Evolutionary conservation across 768 basidiomycete genomes (phyloP).

Genomic region (Serpula lacrymans): DNA sequence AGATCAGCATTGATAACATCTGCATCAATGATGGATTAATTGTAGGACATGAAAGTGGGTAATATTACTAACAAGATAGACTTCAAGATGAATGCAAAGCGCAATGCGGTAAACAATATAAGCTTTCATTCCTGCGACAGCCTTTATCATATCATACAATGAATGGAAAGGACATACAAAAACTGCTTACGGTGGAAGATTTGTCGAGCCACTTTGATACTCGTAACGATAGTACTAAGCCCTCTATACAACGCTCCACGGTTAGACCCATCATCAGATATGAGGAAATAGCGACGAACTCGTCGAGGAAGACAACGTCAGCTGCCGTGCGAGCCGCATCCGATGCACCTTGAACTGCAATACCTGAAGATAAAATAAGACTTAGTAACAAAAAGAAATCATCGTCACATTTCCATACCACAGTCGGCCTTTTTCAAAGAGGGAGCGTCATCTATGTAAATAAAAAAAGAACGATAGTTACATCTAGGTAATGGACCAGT

Average conservation of each 20-base stretch:
- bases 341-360: slow-evolving; percentile 41
- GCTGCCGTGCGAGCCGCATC: slow-evolving; percentile 39
- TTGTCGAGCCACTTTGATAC: slow-evolving; percentile 46
- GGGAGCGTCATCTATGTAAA: slow-evolving; percentile 28
- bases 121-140: slow-evolving; percentile 28
- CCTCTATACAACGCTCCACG: slow-evolving; percentile 25
- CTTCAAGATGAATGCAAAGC: slow-evolving; percentile 45
- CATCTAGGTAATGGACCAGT: not conserved
- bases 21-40: not conserved
- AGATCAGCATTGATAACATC: slow-evolving; percentile 41
- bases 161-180: slow-evolving; percentile 26
- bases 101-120: slow-evolving; percentile 50
- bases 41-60: not conserved
- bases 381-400: not conserved
- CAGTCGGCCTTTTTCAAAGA: slow-evolving; percentile 27
- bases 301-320: slow-evolving; percentile 48
- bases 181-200: slow-evolving; percentile 50
- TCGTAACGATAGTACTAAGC: slow-evolving; percentile 37
- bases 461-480: not conserved
- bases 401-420: slow-evolving; percentile 7
- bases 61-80: slow-evolving; percentile 31
- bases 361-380: slow-evolving; percentile 29
- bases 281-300: slow-evolving; percentile 10
- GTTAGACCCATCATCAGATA: too few species aligned
- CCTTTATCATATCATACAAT: too few species aligned